Percentiles rank a stretch among this genome's conserved stretches.
Conservation (phyloP, 768 basidiomycete species). For the Pholiota molesta region DNA sequence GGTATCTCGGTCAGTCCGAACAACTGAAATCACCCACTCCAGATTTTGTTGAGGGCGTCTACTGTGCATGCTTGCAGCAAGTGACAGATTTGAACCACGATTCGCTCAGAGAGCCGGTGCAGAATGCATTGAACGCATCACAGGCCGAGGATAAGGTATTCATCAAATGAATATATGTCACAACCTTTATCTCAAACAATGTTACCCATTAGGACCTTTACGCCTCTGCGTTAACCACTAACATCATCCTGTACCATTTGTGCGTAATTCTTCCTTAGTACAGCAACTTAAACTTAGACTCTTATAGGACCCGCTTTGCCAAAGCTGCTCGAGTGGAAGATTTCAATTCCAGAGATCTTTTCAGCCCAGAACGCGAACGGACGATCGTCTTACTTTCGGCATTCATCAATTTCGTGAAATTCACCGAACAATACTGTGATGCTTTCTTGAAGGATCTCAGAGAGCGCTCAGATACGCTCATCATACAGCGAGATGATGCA, state of each 20-base stretch:
- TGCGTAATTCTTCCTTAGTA: constrained; percentile 31
- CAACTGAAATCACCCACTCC: constrained; percentile 68
- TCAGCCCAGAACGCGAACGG: constrained; percentile 72
- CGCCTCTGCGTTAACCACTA: constrained; percentile 56
- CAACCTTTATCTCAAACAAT: neutral
- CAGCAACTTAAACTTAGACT: neutral
- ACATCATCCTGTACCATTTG: constrained; percentile 74
- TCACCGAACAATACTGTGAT: constrained; percentile 72
- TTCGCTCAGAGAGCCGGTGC: constrained; percentile 58
- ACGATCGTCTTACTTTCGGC: constrained; percentile 79
- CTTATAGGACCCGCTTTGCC: constrained; percentile 65
- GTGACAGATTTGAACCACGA: constrained; percentile 67
- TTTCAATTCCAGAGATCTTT: constrained; percentile 77
- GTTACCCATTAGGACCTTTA: constrained; percentile 62
- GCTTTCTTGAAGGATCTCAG: constrained; percentile 64
- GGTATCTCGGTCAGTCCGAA: constrained; percentile 66
- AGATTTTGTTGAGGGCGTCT: constrained; percentile 74
- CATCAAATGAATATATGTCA: neutral
- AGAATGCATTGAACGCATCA: constrained; percentile 53
- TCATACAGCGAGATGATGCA: constrained; percentile 65
- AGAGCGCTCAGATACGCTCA: constrained; percentile 56
- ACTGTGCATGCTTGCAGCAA: constrained; percentile 71
- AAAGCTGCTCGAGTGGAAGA: constrained; percentile 73
- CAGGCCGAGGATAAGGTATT: constrained; percentile 58
- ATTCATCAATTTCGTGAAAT: constrained; percentile 93